A percentile compares a stretch with the other conserved stretches of the same genome.
Evolutionary conservation across 306 rosid genomes (phyloP).

Genomic region (Pueraria montana): DNA sequence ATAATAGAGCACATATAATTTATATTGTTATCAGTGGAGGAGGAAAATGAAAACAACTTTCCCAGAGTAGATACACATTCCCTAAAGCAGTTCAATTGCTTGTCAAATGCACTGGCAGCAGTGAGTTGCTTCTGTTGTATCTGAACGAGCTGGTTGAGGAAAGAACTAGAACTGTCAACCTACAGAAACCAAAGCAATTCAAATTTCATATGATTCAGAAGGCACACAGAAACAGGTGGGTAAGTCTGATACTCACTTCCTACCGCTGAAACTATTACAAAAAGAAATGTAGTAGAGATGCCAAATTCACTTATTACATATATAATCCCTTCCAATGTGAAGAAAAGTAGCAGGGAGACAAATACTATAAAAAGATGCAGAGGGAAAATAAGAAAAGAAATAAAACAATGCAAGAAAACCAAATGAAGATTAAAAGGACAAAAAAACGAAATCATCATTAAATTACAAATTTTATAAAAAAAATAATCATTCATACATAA

Average conservation of each 20-base stretch:
- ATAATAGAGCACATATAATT: constrained; percentile 52
- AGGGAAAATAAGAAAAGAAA: not conserved
- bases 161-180: constrained; percentile 76
- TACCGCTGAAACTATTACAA: not conserved
- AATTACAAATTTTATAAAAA: not conserved
- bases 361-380: not conserved
- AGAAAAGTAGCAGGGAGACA: not conserved
- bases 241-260: constrained; percentile 15
- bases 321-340: not conserved
- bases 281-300: constrained; percentile 24
- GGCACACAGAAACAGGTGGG: not conserved
- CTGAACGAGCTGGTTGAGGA: constrained; percentile 72
- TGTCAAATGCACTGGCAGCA: constrained; percentile 67
- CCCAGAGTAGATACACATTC: constrained; percentile 64
- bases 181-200: constrained; percentile 45
- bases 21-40: constrained; percentile 46
- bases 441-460: not conserved
- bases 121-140: constrained; percentile 79
- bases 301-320: not conserved
- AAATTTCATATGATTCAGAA: not conserved
- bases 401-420: not conserved
- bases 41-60: constrained; percentile 60
- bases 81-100: constrained; percentile 69
- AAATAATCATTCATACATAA: not conserved
- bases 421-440: not conserved